These are phyloP conservation scores for Lodderomyces pseudojiufengensis DNA, from an alignment of 1,139 yeast genomes.

Conservation along the genomic window DNA sequence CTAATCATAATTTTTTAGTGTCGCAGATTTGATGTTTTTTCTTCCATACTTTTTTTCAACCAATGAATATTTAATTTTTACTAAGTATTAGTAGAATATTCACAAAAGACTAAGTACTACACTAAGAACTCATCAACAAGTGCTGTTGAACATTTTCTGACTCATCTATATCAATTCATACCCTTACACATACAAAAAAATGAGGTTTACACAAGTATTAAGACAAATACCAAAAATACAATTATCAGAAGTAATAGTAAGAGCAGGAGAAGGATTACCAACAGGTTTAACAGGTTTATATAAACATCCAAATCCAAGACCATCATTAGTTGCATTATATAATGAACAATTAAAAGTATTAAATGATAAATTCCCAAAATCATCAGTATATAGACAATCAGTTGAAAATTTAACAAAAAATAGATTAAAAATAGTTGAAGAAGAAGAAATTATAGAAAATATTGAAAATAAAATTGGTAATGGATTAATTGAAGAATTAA, in stretches of 20 bases:
- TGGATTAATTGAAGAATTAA: constrained; percentile 79
- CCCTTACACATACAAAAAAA: constrained; percentile 10
- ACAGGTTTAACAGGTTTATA: constrained; percentile 78
- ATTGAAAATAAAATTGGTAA: constrained; percentile 76
- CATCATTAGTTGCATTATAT: constrained; percentile 69
- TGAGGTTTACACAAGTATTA: constrained; percentile 45
- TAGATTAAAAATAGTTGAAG: constrained; percentile 65
- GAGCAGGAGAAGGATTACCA: constrained; percentile 65
- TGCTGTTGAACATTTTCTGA: too few relatives aligned
- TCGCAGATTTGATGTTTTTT: too few relatives aligned
- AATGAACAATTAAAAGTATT: constrained; percentile 63
- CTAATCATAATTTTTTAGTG: too few relatives aligned
- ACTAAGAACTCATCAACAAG: too few relatives aligned
- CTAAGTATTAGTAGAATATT: too few relatives aligned
- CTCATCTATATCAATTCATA: too few relatives aligned
- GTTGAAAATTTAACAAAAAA: constrained; percentile 70
- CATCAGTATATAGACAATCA: constrained; percentile 72
- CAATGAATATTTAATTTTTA: too few relatives aligned
- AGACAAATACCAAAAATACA: constrained; percentile 33
- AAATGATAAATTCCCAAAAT: constrained; percentile 59
- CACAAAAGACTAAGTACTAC: too few relatives aligned
- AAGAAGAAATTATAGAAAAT: constrained; percentile 57
- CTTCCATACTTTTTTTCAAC: too few relatives aligned
- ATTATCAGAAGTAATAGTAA: constrained; percentile 48
- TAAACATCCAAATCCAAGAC: constrained; percentile 84